Conservation (phyloP, 129 eudicot genomes). For the Chrysanthemum seticuspe region DNA sequence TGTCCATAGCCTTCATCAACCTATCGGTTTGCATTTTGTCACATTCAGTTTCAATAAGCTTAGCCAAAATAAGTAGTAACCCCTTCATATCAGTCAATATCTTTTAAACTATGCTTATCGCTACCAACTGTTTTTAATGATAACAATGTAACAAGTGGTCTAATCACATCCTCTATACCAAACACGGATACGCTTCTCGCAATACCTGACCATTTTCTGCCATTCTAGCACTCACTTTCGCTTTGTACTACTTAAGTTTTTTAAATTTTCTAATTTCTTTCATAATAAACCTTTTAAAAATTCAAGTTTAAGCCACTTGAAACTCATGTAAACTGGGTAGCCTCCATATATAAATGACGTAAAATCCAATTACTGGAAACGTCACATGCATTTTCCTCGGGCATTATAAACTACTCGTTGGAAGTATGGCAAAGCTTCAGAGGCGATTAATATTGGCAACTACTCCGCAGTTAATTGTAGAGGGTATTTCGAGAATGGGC, state of each 20-base stretch:
- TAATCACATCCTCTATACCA: conserved; percentile 56
- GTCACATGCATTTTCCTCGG: too few relatives aligned
- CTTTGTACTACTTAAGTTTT: not conserved
- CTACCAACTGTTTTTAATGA: conserved; percentile 40
- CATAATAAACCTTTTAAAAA: too few relatives aligned
- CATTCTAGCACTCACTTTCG: conserved; percentile 42
- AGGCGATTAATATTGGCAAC: too few relatives aligned
- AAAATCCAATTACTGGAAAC: not conserved
- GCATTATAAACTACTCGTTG: too few relatives aligned
- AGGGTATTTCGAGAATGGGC: too few relatives aligned
- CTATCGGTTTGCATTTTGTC: conserved; percentile 52
- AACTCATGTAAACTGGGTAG: too few relatives aligned
- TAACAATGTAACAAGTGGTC: conserved; percentile 52
- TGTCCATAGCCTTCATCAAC: conserved; percentile 47
- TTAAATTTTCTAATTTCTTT: too few relatives aligned
- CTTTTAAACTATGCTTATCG: conserved; percentile 34
- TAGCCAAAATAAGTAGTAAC: conserved; percentile 50
- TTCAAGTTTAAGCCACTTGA: too few relatives aligned
- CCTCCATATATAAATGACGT: not conserved
- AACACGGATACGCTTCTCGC: conserved; percentile 44
- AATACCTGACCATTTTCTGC: conserved; percentile 36
- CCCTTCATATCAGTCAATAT: conserved; percentile 54
- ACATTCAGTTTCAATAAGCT: conserved; percentile 46
- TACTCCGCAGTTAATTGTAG: too few relatives aligned
- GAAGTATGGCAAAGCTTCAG: too few relatives aligned